Evolutionary conservation across 345 rosid species (phyloP), one percentile per base, ranked within the genome.

Genomic region (Hibiscus tridactylites): DNA sequence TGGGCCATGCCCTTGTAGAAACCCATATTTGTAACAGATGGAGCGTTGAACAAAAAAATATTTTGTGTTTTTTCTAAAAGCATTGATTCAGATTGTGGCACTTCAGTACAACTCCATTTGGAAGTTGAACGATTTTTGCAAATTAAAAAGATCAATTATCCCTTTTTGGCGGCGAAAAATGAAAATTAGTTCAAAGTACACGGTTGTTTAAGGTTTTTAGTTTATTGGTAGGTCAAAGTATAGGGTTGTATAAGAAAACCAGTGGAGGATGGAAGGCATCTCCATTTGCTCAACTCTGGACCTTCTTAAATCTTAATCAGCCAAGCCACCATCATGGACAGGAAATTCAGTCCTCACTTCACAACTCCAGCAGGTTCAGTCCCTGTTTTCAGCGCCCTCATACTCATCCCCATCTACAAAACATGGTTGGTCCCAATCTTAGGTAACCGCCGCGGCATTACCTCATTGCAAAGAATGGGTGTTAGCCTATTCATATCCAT

Each of bases 231-330:
- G 69, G 53, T 42, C 69, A 65, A 65, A 44, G 5, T 11, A 19
- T 54, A 65, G 5, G 4, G 6, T 4, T 10, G 12, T 64, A 4
- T n/a, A 53, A 54, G 11, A 3, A 31, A 3, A 61, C 64, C n/a
- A 83, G 87, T 0, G 90, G 90, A 76, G 87, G 90, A 72, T 86
- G 87, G 92, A 83, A 74, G 66, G 88, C 87, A 26, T 70, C 90
- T 65, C 85, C 84, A 0, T 88, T 79, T 70, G 61, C 87, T 10
- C 89, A 85, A 73, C 59, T 85, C 54, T 80, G 85, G 2, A 83
- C 93, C 71, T 85, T 81, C n/a, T n/a, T n/a, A n/a, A n/a, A n/a
- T n/a, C 83, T 84, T 86, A 77, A 61, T 82, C 49, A 79, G 70
- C 76, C 91, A 86, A 78, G 88, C 88, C 68, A n/a, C 10, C 33